phyloP scores from a whole-genome alignment of 805 yeast species.

The Candida tallmaniae region DNA sequence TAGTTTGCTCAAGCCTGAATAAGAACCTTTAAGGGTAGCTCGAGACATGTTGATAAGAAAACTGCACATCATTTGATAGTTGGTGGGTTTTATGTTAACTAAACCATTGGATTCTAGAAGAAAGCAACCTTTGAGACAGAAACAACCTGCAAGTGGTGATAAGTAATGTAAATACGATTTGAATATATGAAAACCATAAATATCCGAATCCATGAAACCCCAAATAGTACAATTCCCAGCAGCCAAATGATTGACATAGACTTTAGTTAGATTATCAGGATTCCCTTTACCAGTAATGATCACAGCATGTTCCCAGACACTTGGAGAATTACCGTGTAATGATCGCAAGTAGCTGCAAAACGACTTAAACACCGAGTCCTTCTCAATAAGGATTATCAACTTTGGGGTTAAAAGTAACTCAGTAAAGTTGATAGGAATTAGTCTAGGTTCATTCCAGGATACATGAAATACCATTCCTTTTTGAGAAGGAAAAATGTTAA shows the following conservation, averaged over 20 bases:
- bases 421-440: constrained; percentile 15
- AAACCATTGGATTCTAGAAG: constrained; percentile 33
- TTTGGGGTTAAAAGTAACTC: background rate
- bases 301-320: constrained; percentile 3
- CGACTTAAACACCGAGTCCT: constrained; percentile 38
- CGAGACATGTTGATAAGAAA: constrained; percentile 5
- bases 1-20: background rate
- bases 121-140: constrained; percentile 32
- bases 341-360: background rate
- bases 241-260: constrained; percentile 30
- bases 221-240: constrained; percentile 28
- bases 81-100: constrained; percentile 18
- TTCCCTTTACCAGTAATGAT: constrained; percentile 63
- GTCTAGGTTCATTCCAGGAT: constrained; percentile 11
- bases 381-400: constrained; percentile 25
- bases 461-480: constrained; percentile 49
- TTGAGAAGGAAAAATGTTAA: constrained; percentile 49
- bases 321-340: background rate
- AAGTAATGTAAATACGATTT: constrained; percentile 28
- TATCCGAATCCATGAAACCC: constrained; percentile 60
- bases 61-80: constrained; percentile 15
- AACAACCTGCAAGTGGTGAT: background rate
- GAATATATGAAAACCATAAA: constrained; percentile 56
- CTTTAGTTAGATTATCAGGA: constrained; percentile 54
- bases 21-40: background rate